Percentiles rank a stretch among this genome's conserved stretches.
Conservation (phyloP, 257 asterid genomes). For the Sherardia arvensis region DNA sequence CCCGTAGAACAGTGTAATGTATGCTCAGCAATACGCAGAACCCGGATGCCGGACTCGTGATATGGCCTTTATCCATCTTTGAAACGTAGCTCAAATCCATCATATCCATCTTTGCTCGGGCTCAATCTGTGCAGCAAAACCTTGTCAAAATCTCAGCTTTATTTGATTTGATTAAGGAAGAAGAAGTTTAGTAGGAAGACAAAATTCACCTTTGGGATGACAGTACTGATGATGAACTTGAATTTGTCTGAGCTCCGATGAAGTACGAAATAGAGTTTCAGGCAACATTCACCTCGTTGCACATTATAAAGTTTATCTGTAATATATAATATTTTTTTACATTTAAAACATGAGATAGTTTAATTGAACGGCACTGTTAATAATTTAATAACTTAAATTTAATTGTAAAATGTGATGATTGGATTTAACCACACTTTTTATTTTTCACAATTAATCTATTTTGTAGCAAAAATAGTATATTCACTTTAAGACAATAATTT, state of each 20-base stretch:
- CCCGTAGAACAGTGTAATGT: conserved; percentile 86
- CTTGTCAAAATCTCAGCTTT: not conserved
- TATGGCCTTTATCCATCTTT: conserved; percentile 54
- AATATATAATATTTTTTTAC: no score
- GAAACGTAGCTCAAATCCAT: not conserved
- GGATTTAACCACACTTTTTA: no score
- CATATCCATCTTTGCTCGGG: conserved; percentile 36
- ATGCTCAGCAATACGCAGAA: conserved; percentile 49
- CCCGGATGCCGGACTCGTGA: conserved; percentile 58
- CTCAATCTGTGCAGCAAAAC: conserved; percentile 15
- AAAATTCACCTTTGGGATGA: not conserved
- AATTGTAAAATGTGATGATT: no score
- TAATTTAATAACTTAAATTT: no score
- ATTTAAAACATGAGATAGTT: no score
- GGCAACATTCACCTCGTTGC: no score
- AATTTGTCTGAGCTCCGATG: not conserved
- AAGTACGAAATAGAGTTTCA: no score
- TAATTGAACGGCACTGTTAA: no score
- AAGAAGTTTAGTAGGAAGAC: not conserved
- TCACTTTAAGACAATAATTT: no score
- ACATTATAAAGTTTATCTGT: no score
- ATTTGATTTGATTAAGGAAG: conserved; percentile 1
- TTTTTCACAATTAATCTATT: no score
- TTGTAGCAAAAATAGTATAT: no score
- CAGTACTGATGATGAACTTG: not conserved